A percentile compares a stretch with the other conserved stretches of the same genome.
Conservation (phyloP, 1,284 basidiomycete species). For the Exsudoporus floridanus region DNA sequence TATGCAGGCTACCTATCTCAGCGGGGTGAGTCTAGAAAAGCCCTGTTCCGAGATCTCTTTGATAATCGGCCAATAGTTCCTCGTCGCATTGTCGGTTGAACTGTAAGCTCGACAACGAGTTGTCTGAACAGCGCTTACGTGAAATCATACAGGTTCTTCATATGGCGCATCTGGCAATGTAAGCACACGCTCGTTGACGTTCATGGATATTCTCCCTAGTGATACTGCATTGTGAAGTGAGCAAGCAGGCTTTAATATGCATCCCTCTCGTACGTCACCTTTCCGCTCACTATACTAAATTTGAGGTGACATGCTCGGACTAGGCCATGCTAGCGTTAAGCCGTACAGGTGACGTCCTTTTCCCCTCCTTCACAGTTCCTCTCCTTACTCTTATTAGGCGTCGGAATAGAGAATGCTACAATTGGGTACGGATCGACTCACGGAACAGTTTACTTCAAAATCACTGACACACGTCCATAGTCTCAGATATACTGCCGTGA, state of each 20-base stretch:
- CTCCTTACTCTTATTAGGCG: neutral
- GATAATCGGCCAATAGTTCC: too few relatives aligned
- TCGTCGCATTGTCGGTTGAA: too few relatives aligned
- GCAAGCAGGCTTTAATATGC: slow-evolving; percentile 2
- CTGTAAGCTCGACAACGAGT: too few relatives aligned
- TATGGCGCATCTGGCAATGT: too few relatives aligned
- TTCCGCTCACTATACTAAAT: neutral
- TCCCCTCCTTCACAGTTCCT: neutral
- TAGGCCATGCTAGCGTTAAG: neutral
- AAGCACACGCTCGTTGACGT: too few relatives aligned
- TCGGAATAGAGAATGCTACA: slow-evolving; percentile 2
- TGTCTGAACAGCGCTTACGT: too few relatives aligned
- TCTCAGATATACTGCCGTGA: neutral
- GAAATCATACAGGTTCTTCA: too few relatives aligned
- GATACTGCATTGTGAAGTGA: neutral
- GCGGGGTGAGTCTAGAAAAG: too few relatives aligned
- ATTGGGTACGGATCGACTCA: neutral
- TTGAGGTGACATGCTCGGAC: neutral
- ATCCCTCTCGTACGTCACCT: slow-evolving; percentile 6
- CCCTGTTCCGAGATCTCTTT: too few relatives aligned
- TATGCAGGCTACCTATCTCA: too few relatives aligned
- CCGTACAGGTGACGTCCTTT: neutral
- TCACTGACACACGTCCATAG: neutral
- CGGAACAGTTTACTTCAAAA: neutral
- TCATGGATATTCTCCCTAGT: neutral